These are phyloP conservation scores for Dactylellina parvicollis DNA, from an alignment of 2,329 filamentous ascomycete genomes.

Conservation along the genomic window DNA sequence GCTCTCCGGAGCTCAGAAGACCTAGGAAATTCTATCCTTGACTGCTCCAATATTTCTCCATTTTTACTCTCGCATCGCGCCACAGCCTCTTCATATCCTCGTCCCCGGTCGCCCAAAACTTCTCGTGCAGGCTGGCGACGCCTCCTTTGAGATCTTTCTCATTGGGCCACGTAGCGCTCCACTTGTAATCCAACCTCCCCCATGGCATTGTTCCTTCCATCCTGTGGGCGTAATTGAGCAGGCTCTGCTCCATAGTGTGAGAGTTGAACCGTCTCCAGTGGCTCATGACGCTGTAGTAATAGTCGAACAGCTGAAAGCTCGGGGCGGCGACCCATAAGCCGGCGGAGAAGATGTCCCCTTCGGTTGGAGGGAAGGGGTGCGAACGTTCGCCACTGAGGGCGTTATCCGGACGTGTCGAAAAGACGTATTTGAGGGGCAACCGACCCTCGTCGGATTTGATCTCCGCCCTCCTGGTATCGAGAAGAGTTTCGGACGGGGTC, in stretches of 20 bases:
- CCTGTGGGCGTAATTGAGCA: conserved; percentile 64
- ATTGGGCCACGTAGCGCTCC: conserved; percentile 62
- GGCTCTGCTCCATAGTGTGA: conserved; percentile 62
- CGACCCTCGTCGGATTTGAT: conserved; percentile 59
- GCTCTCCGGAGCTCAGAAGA: too few species aligned
- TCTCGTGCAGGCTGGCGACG: conserved; percentile 61
- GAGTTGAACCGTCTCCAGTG: conserved; percentile 61
- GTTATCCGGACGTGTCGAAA: conserved; percentile 60
- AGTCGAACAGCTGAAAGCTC: conserved; percentile 61
- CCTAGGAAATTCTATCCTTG: conserved; percentile 19
- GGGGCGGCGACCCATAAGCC: conserved; percentile 63
- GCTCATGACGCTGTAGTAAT: conserved; percentile 61
- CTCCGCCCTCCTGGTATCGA: conserved; percentile 41
- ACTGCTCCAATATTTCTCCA: conserved; percentile 49
- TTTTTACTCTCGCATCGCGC: conserved; percentile 31
- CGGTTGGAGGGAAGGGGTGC: conserved; percentile 61
- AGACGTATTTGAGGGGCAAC: conserved; percentile 60
- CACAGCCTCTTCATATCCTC: conserved; percentile 55
- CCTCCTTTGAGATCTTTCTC: conserved; percentile 60
- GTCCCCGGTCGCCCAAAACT: conserved; percentile 60
- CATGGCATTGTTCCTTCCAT: conserved; percentile 63
- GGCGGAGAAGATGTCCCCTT: conserved; percentile 60
- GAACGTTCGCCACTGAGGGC: conserved; percentile 59
- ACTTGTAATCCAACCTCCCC: conserved; percentile 61
- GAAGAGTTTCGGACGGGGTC: conserved; percentile 54